Conservation (phyloP, 371 early-diverging fungal species). For the Mortierella sp. region DNA sequence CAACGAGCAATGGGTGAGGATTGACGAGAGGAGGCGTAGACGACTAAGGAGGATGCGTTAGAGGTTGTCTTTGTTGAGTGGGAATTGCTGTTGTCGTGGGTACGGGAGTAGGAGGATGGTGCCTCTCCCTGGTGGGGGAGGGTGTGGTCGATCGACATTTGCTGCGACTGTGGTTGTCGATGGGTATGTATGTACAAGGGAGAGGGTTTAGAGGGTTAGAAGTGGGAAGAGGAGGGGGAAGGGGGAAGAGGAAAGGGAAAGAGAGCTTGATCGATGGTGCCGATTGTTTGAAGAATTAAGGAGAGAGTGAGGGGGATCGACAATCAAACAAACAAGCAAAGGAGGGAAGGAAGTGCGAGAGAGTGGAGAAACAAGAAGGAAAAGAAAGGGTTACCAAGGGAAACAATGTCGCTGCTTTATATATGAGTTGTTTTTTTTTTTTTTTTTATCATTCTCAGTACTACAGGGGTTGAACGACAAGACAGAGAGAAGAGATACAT, state of each 20-base stretch:
- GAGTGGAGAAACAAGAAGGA: neutral
- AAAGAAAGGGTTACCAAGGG: neutral
- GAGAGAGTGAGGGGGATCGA: neutral
- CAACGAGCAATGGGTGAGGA: constrained; percentile 24
- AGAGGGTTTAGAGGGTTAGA: neutral
- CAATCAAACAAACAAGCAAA: neutral
- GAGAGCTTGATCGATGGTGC: neutral
- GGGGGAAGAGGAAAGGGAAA: too few species aligned
- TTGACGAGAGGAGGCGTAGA: constrained; percentile 42
- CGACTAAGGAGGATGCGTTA: constrained; percentile 15
- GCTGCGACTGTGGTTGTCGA: neutral
- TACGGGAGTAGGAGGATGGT: neutral
- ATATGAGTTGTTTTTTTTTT: neutral
- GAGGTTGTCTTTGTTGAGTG: neutral
- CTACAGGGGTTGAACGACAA: neutral
- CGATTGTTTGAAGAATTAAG: neutral
- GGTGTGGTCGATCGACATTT: constrained; percentile 19
- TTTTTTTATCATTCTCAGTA: neutral
- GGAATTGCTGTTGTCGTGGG: neutral
- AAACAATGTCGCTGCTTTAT: neutral
- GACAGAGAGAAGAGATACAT: neutral
- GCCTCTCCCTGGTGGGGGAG: constrained; percentile 15
- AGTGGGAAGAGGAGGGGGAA: neutral
- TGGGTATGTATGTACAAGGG: neutral
- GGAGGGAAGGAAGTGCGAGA: neutral